Evolutionary conservation across 2,329 filamentous ascomycete genomes (phyloP), one percentile per base, ranked within the genome.

Genomic region (Aspergillus cejpii): DNA sequence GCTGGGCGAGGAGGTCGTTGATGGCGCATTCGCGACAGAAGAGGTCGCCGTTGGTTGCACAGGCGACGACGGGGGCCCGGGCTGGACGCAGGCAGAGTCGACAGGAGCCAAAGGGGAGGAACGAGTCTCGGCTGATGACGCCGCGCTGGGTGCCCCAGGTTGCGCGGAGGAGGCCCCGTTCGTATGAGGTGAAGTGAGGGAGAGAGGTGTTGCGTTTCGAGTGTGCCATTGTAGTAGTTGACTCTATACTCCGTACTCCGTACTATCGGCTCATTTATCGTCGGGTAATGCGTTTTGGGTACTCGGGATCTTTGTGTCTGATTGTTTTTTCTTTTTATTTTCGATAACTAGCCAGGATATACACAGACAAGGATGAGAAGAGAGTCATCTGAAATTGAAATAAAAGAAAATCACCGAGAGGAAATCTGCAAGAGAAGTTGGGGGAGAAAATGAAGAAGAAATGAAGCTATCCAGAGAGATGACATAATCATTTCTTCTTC

Each of bases 1-100:
- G 84, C 67, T 98, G 91, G 1, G 88, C 79, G 1, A 97, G 75
- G n/a, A 98, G 81, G 59, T 97, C 95, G 55, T 75, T 83, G 42
- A 97, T 79, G 6, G 89, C 90, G 70, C 91, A 98, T 71, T 97
- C 92, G 56, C 88, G 83, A 66, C 91, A 98, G 72, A 97, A 97
- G 11, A 98, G 75, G 66, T 97, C 90, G 49, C 91, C 91, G 52
- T 83, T 79, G 2, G 68, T 68, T 2, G 78, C 73, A 66, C 91
- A 97, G 17, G 87, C 82, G 27, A 96, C 88, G 19, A 96, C 89
- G 0, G 92, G 90, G 37, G 88, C 80, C 23, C 84, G 79, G 15
- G 90, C 85, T 6, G 84, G 79, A 48, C 89, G 80, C 12, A 97
- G 82, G 61, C 91, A 98, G 21, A 98, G 76, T 43, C 84, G 80